Conservation (phyloP, 2,329 filamentous ascomycete genomes). For the Fusarium transvaalense region DNA sequence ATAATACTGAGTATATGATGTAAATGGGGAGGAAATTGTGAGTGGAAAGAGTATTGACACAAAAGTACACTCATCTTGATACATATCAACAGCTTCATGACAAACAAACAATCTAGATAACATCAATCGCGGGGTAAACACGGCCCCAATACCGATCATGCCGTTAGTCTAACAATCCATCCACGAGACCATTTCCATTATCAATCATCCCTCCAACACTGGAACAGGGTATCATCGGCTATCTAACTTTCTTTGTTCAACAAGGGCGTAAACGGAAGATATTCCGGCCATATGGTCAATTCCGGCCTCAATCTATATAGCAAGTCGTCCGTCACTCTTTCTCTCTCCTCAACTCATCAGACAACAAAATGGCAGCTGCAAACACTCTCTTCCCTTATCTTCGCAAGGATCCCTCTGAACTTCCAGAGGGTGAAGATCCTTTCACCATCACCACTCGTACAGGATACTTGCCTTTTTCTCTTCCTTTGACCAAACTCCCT, state of each 20-base stretch:
- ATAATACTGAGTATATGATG: too few relatives aligned
- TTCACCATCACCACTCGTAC: slow-evolving; percentile 41
- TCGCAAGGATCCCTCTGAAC: slow-evolving; percentile 35
- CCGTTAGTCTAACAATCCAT: slow-evolving; percentile 23
- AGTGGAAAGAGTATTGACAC: not conserved
- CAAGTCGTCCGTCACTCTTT: not conserved
- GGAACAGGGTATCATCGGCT: slow-evolving; percentile 37
- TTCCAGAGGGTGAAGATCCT: slow-evolving; percentile 36
- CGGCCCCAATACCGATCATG: slow-evolving; percentile 17
- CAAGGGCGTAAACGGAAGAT: slow-evolving; percentile 30
- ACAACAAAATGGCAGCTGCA: slow-evolving; percentile 34
- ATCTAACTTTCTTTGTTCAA: slow-evolving; percentile 19
- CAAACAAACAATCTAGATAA: not conserved
- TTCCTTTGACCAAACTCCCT: slow-evolving; percentile 32
- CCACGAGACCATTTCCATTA: slow-evolving; percentile 38
- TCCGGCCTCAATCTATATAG: slow-evolving; percentile 41
- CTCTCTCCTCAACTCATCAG: not conserved
- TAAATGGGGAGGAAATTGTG: too few relatives aligned
- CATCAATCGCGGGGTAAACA: slow-evolving; percentile 22
- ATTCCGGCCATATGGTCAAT: slow-evolving; percentile 37
- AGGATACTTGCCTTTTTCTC: slow-evolving; percentile 35
- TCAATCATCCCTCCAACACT: slow-evolving; percentile 28
- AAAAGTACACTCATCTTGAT: too few relatives aligned
- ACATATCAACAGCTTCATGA: not conserved
- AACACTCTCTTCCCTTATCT: slow-evolving; percentile 40